phyloP scores from a whole-genome alignment of 331 rosid genomes.

The Malus hybrid region DNA sequence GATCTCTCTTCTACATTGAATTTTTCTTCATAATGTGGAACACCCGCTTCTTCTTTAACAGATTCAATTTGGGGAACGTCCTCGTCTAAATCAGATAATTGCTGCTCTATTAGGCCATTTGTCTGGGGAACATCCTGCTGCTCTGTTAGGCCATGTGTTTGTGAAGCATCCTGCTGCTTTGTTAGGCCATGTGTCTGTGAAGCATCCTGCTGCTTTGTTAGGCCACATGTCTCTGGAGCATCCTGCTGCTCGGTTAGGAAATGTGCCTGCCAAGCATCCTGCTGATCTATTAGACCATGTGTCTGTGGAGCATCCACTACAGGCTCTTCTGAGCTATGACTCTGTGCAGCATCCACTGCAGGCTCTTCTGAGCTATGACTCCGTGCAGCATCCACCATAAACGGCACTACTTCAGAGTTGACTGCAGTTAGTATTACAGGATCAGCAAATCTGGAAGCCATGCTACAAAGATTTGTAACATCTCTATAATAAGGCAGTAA shows the following conservation, averaged over 20 bases:
- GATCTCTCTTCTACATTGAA: constrained; percentile 26
- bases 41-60: constrained; percentile 22
- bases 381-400: constrained; percentile 22
- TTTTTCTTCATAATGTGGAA: constrained; percentile 17
- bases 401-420: constrained; percentile 31
- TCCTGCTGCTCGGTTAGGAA: neutral
- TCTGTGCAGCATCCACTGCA: neutral
- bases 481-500: constrained; percentile 20
- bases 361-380: constrained; percentile 14
- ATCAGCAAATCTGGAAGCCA: constrained; percentile 19
- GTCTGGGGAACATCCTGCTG: constrained; percentile 21
- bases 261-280: too few species aligned
- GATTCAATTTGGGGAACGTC: constrained; percentile 30
- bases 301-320: neutral
- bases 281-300: too few species aligned
- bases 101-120: constrained; percentile 21
- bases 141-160: constrained; percentile 21
- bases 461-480: constrained; percentile 1
- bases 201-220: constrained; percentile 23
- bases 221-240: constrained; percentile 14
- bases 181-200: constrained; percentile 15
- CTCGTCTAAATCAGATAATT: constrained; percentile 19
- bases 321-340: constrained; percentile 13
- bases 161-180: constrained; percentile 23
- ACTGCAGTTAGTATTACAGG: constrained; percentile 19